Conservation (phyloP, 441 rosid species). For the Iberis amara region DNA sequence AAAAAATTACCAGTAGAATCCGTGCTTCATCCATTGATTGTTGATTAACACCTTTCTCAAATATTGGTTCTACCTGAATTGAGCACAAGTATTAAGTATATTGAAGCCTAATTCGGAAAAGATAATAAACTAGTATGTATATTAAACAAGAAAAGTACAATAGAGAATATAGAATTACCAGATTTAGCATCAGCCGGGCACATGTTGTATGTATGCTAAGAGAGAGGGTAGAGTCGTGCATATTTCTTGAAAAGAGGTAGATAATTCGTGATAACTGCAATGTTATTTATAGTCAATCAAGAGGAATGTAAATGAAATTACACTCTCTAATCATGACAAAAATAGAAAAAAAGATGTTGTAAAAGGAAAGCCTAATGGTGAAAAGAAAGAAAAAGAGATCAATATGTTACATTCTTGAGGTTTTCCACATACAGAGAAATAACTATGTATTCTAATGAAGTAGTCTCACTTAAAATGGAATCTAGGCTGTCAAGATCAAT, state of each 20-base stretch:
- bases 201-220: conserved; percentile 97
- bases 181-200: conserved; percentile 97
- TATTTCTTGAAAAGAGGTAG: conserved; percentile 93
- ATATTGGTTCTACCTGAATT: conserved; percentile 93
- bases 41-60: conserved; percentile 93
- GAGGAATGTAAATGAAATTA: conserved; percentile 21
- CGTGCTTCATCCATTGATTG: conserved; percentile 98
- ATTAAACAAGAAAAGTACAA: conserved; percentile 14
- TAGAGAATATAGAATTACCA: conserved; percentile 44
- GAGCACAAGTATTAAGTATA: conserved; percentile 22
- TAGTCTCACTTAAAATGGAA: conserved; percentile 11
- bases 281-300: conserved; percentile 9
- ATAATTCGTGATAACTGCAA: conserved; percentile 93
- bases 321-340: conserved; percentile 1
- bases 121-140: conserved; percentile 10
- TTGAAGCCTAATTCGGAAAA: conserved; percentile 6
- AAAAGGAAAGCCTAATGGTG: conserved; percentile 10
- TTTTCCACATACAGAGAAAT: conserved; percentile 4
- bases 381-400: conserved; percentile 15
- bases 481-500: conserved; percentile 8
- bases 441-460: background rate
- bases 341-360: background rate
- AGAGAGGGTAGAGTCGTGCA: conserved; percentile 97
- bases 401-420: conserved; percentile 11
- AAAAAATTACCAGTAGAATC: conserved; percentile 61